Evolutionary conservation across 164 flowering plant genomes (phyloP), one percentile per base, ranked within the genome.

Genomic region (Liriodendron chinense): DNA sequence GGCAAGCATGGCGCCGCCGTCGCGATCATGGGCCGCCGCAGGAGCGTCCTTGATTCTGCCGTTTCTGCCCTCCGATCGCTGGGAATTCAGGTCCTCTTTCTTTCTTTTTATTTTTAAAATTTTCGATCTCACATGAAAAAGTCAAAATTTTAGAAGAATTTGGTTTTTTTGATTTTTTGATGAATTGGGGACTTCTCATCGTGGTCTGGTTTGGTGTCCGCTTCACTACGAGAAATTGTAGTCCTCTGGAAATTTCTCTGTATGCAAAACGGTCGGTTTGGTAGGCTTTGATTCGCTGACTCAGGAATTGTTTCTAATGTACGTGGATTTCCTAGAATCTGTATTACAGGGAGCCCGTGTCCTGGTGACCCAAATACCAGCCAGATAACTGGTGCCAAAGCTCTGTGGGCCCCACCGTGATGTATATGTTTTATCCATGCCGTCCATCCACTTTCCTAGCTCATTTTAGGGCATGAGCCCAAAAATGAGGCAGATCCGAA

Each of bases 1-100:
- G 98, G 97, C 0, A 85, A 85, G 50, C 98, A 94, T 84, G 98
- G 98, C 20, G 96, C 96, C 47, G 82, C 85, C 23, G 69, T 94
- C 47, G 93, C 97, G 1, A 84, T 92, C 86, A 94, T 94, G 98
- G 98, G 98, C 71, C 92, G 98, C 0, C 91, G 98, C 56, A 86
- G 77, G 71, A 71, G 66, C n/a, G 88, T 94, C 48, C 84, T 94
- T 16, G 93, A 94, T 64, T 72, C 89, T 72, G 97, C 98, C 34
- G 96, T 91, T 68, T 56, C 89, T 59, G 53, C 82, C 69, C 94
- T 94, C 73, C 83, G 61, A 5, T 85, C 93, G 5, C 87, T 81
- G 9, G 94, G 94, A 22, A 90, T 94, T 70, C 80, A 72, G 77
- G 94, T 90, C 12, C 34, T 57, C 14, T 43, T 59, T 61, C n/a